phyloP scores from a whole-genome alignment of 2,329 filamentous ascomycete genomes.

The Juglanconis juglandina region DNA sequence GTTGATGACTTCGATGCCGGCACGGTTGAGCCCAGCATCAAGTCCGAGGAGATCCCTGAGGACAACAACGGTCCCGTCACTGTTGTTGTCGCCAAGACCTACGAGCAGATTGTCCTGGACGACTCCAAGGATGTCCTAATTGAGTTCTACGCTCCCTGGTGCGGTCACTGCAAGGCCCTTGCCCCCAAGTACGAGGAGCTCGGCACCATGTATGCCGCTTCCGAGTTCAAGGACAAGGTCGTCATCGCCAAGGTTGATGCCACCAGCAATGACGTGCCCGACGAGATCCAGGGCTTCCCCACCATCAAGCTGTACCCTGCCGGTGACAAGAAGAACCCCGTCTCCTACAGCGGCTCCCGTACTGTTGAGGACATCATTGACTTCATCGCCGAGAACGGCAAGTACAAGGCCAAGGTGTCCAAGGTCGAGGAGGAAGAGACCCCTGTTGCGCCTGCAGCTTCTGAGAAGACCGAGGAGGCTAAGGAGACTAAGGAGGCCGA shows the following conservation, averaged over 20 bases:
- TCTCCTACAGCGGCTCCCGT: constrained; percentile 84
- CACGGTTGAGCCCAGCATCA: constrained; percentile 93
- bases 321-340: constrained; percentile 76
- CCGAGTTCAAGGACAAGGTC: constrained; percentile 78
- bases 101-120: constrained; percentile 86
- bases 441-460: constrained; percentile 47
- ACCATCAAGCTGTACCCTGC: constrained; percentile 98
- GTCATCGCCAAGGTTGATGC: constrained; percentile 97
- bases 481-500: constrained; percentile 44
- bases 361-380: constrained; percentile 86
- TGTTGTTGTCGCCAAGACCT: constrained; percentile 88
- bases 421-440: constrained; percentile 54
- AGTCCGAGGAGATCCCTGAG: constrained; percentile 96
- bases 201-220: constrained; percentile 69
- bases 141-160: constrained; percentile 99
- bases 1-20: constrained; percentile 80
- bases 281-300: constrained; percentile 95
- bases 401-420: constrained; percentile 71
- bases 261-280: constrained; percentile 91
- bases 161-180: constrained; percentile 98
- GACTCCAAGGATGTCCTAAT: constrained; percentile 94
- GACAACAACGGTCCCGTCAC: constrained; percentile 85
- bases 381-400: constrained; percentile 95
- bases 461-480: constrained; percentile 45
- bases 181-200: constrained; percentile 97